Evolutionary conservation across 208 protist species (phyloP), one percentile per base, ranked within the genome.

Genomic region (Herpetomonas tarakana): DNA sequence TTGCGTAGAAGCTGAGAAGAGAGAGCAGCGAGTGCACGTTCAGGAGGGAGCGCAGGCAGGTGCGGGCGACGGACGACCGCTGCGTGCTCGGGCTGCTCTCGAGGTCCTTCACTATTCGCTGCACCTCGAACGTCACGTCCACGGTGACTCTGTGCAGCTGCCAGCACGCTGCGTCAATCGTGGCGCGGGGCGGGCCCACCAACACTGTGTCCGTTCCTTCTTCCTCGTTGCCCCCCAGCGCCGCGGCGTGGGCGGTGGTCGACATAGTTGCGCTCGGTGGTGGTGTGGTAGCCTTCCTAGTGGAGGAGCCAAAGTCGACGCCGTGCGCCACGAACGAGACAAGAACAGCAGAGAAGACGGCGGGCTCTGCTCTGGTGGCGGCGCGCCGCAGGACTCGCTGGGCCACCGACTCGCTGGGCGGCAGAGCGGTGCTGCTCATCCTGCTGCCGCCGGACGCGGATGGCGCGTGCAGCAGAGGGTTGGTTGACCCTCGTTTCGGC

Each of bases 301-400:
- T n/a, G n/a, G n/a, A n/a, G n/a, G n/a, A n/a, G n/a, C n/a, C n/a
- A n/a, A 41, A 41, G 35, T 41, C 39, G 1, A 87, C 62, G 31
- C 80, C 80, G 52, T 76, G 60, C 0, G 62, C 67, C 22, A 87
- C 19, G 21, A 83, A 67, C 1, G 31, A 50, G 2, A 53, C 50
- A 4, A 87, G 55, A 2, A 77, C 30, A 1, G 68, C 73, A 24
- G 56, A 62, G 44, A 75, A 87, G 2, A 83, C 16, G 7, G 63
- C 39, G 0, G 59, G 44, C 28, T 76, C 62, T 14, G 64, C 67
- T 18, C 2, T 50, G 3, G 25, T 28, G 4, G 58, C 69, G 0
- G 65, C 28, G n/a, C 61, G 31, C 28, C 58, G 52, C 21, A 82
- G 61, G 28, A 80, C 70, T 1, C 39, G 21, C 27, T 52, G 52